Base-by-base conservation (phyloP, 1,139 yeast genomes). In the Nakaseomyces kungkrabaensis region DNA sequence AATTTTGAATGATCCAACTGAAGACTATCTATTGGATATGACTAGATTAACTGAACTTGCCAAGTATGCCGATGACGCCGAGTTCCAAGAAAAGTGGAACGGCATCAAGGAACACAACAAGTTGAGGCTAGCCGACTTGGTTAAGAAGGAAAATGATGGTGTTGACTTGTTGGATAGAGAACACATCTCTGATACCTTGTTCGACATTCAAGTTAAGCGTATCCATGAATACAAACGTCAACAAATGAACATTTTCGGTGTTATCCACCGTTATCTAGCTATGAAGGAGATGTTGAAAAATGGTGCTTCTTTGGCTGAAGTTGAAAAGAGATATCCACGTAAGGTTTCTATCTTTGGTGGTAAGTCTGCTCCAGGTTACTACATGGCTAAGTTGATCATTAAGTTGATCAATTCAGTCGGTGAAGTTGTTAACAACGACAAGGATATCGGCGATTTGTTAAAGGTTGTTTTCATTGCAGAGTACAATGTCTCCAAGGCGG, bases 181-280 rank as follows among this genome's bases (percentile, higher is more conserved):
- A 41, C 59, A 62, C 49, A 57, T 64, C 40, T 84, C 85, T 50
- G 72, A 79, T 50, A 89, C 85, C 29, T 70, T 89, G 67, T 89
- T 89, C 67, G 97, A 90, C 65, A 79, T 89, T 58, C 97, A 89
- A 71, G 97, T 89, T 47, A 89, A 89, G 72, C 82, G 97, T 72
- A 88, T 90, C 58, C 97, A 89, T 68, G 97, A 89, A 71, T 89
- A 89, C 72, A 89, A 89, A 74, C 84, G 97, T 68, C 97, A 89
- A 72, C 97, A 89, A 70, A 70, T 89, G 74, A 89, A 90, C 68
- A 83, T 90, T 52, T 85, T 89, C 66, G 95, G 96, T 53, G 88
- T 86, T 31, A 86, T 90, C 61, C 74, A 84, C 73, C 78, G 96
- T 62, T 89, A 89, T 68, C 71, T 90, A 58, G 75, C 76, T 55